Percentiles rank a stretch among this genome's conserved stretches.
These are phyloP conservation scores for Pyricularia sp. DNA, from an alignment of 2,329 filamentous ascomycete genomes.

Conservation along the genomic window DNA sequence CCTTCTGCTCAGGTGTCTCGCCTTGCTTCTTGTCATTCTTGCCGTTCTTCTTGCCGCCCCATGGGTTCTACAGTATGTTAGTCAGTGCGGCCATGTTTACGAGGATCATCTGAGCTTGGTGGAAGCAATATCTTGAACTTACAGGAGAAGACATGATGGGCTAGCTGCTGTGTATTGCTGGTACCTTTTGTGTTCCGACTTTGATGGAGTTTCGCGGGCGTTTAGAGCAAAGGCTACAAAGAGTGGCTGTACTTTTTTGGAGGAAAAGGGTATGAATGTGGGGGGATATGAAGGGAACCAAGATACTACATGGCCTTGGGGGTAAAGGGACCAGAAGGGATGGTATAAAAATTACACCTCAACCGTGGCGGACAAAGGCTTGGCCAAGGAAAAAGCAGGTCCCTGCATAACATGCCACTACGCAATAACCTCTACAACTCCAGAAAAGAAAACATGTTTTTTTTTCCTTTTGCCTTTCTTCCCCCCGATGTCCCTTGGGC, in stretches of 20 bases:
- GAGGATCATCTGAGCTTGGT: neutral
- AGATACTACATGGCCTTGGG: neutral
- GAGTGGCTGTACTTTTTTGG: neutral
- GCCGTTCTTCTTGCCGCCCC: neutral
- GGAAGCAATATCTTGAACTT: neutral
- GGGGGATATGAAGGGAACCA: neutral
- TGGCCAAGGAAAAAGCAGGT: neutral
- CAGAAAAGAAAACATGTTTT: constrained; percentile 1
- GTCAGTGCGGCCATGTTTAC: neutral
- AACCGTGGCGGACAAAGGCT: neutral
- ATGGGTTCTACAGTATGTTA: neutral
- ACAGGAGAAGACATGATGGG: neutral
- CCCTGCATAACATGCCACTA: constrained; percentile 1
- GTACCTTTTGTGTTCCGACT: neutral
- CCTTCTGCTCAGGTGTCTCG: too few relatives aligned
- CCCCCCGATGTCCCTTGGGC: neutral
- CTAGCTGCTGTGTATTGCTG: neutral
- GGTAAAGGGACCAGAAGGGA: neutral
- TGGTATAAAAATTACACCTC: constrained; percentile 2
- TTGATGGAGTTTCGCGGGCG: neutral
- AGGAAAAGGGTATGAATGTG: neutral
- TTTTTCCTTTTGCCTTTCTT: neutral
- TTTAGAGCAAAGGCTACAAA: neutral
- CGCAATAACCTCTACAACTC: neutral
- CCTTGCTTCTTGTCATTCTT: neutral